Base-by-base conservation (phyloP, 192 early-diverging fungal species). In the Dimargaris verticillata region DNA sequence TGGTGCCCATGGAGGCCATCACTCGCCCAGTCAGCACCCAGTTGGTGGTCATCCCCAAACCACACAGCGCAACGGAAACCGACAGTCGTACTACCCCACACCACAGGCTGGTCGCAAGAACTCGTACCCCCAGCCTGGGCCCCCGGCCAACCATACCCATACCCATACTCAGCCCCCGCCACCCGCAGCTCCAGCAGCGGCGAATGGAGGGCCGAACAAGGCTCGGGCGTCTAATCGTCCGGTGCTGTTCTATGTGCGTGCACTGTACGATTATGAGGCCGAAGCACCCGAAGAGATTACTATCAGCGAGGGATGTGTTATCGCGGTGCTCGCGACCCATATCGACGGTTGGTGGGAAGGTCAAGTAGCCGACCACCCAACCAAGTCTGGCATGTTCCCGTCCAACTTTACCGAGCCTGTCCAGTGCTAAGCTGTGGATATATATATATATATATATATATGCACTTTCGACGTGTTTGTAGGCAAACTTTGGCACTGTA, bases 301-400 rank as follows among this genome's bases (percentile, higher is more conserved):
- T 12, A 71, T 77, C 13, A 58, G 61, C 0, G 69, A 77, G 28
- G 70, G 72, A n/a, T 66, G 66, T 22, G 66, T 77, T 26, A 72
- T 77, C 15, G 71, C 75, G 0, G 75, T 77, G 0, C 51, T 77
- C 18, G 65, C 67, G 3, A 68, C 70, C 33, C 71, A 68, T 43
- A 65, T 68, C 14, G 75, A 73, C 42, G 75, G 75, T 15, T 77
- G 75, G 75, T 77, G 72, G 75, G 70, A 73, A 12, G 75, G 72
- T 61, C 72, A 77, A 46, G 59, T 71, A 57, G 75, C 71, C 44
- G 57, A n/a, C 68, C 63, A 15, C 22, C 66, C 28, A 72, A 72
- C 25, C 66, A 72, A 3, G 61, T 61, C 13, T 50, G 75, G 75
- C 24, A 70, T 68, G 17, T 77, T 77, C 64, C 75, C 75, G 13